Evolutionary conservation across 1,284 basidiomycete genomes (phyloP), one percentile per base, ranked within the genome.

Genomic region (Puccinia horiana): DNA sequence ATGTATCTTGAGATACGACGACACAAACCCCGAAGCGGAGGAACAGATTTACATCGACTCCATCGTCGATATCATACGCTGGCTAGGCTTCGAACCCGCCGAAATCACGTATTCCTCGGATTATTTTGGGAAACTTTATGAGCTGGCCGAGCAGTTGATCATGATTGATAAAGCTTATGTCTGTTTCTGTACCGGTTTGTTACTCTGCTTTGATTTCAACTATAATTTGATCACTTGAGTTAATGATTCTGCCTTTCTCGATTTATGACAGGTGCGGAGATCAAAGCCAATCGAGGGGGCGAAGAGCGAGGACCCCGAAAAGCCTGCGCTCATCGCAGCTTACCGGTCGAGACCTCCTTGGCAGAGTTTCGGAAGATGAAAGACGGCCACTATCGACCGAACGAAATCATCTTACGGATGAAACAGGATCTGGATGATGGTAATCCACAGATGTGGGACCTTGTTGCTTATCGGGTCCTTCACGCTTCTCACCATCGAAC

Each of bases 381-480:
- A 88, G 90, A 92, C 83, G 97, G 97, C 23, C 90, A 92, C 84
- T 98, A 96, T 88, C 89, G 91, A 79, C 94, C 95, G 63, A 95
- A 95, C 85, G 92, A 95, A 87, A 95, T 93, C 26, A 94, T 93
- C 84, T 88, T 99, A 76, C 91, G 97, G 69, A 99, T 99, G 97
- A 99, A 99, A 89, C 94, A 96, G 89, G 94, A 99, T 87, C 88
- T 99, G 54, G 93, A 94, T 83, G 85, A 84, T 79, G 93, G 93
- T 16, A 99, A 99, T 88, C 96, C 97, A 35, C 95, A 96, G 88
- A 98, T 99, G 96, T 99, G 97, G 97, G 97, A 99, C 88, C 88
- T 98, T 82, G 94, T 98, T 70, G 96, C 96, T 23, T 99, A 99
- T 87, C 92, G 97, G 49, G 94, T 98, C 63, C 90, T 99, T 83